These are phyloP conservation scores for Ustilago esculenta DNA, from an alignment of 1,284 basidiomycete species.

Conservation along the genomic window DNA sequence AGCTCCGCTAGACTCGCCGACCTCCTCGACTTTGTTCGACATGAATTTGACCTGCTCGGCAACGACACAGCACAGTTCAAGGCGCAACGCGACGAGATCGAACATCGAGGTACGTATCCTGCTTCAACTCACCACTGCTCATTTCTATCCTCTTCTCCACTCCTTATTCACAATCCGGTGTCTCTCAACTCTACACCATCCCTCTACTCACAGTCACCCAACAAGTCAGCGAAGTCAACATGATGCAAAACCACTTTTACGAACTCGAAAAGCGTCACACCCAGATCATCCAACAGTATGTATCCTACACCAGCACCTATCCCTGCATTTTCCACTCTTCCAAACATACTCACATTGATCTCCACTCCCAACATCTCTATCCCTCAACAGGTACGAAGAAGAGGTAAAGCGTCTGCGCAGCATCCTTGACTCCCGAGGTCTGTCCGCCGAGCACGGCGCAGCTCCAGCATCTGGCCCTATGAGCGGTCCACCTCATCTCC, in stretches of 20 bases:
- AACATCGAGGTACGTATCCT: slow-evolving; percentile 77
- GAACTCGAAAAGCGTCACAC: slow-evolving; percentile 80
- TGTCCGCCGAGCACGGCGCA: slow-evolving; percentile 49
- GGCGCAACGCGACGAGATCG: slow-evolving; percentile 86
- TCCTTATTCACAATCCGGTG: not conserved
- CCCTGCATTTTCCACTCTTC: not conserved
- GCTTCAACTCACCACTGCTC: slow-evolving; percentile 1
- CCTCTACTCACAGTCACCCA: slow-evolving; percentile 46
- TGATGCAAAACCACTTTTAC: slow-evolving; percentile 73
- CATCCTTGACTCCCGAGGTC: slow-evolving; percentile 71
- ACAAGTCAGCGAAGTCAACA: slow-evolving; percentile 57
- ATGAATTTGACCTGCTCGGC: slow-evolving; percentile 83
- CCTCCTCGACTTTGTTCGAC: slow-evolving; percentile 81
- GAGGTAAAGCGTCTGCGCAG: slow-evolving; percentile 76
- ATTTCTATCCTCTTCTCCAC: no score
- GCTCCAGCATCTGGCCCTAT: slow-evolving; percentile 36
- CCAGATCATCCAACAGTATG: slow-evolving; percentile 75
- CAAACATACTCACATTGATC: not conserved
- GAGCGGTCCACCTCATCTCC: slow-evolving; percentile 50
- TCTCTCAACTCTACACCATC: no score
- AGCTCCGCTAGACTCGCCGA: slow-evolving; percentile 74
- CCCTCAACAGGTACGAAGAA: slow-evolving; percentile 73
- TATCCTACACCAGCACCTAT: slow-evolving; percentile 7
- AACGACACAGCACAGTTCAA: slow-evolving; percentile 78
- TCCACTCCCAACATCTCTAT: not conserved